Evolutionary conservation across 805 yeast species (phyloP).

Genomic region (Ogataea methylovora): DNA sequence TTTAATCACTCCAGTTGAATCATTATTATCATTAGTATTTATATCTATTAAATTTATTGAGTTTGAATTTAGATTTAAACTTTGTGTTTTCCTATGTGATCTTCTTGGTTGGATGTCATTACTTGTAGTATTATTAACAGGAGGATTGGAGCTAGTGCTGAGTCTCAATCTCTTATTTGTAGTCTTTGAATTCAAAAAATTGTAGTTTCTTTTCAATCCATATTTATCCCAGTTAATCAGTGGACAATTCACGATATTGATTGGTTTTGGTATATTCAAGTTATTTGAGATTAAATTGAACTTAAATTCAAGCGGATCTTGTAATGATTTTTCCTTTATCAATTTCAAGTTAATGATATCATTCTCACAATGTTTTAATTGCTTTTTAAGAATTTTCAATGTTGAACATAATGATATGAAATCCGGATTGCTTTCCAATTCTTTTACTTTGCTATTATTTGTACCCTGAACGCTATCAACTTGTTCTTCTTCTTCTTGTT

Average conservation of each 20-base stretch:
- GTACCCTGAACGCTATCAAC: not conserved
- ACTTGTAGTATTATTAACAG: not conserved
- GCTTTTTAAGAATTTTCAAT: conserved; percentile 7
- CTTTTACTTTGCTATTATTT: conserved; percentile 1
- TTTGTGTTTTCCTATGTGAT: conserved; percentile 1
- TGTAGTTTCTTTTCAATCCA: not conserved
- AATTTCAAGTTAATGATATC: conserved; percentile 7
- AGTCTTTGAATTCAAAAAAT: too few species aligned
- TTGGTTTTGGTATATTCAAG: conserved; percentile 4
- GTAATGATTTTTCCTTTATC: conserved; percentile 2
- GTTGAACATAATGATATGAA: conserved; percentile 11
- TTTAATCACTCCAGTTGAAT: too few species aligned
- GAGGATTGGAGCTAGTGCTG: not conserved
- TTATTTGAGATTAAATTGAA: conserved; percentile 3
- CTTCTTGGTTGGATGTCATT: not conserved
- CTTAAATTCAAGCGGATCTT: conserved; percentile 6
- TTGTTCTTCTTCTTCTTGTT: not conserved
- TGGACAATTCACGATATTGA: conserved; percentile 6
- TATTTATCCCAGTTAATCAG: conserved; percentile 9
- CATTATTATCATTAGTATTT: not conserved
- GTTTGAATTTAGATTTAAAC: not conserved
- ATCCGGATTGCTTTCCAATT: conserved; percentile 8
- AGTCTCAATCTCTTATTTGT: too few species aligned
- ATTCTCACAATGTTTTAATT: conserved; percentile 3
- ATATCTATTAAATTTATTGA: not conserved